Evolutionary conservation across 2,329 filamentous ascomycete genomes (phyloP), one percentile per base, ranked within the genome.

Genomic region (Simplicillium sp.): DNA sequence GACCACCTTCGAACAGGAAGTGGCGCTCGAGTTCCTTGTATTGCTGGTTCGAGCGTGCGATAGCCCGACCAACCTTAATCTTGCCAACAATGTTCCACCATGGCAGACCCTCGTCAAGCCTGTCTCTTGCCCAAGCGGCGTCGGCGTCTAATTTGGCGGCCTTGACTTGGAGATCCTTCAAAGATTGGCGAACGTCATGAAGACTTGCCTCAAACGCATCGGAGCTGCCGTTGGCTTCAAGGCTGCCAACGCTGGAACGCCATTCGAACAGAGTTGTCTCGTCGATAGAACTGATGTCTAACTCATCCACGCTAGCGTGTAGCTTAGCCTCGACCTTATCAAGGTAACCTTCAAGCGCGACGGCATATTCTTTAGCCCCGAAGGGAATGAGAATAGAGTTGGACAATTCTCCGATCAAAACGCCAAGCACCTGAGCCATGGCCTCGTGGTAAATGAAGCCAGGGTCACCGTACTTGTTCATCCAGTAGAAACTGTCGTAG

Each of bases 401-500:
- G 8, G 70, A 65, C 11, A 87, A 64, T 46, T 76, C 73, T 4
- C 77, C 77, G 1, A 78, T 66, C 16, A 80, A 63, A 34, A 86
- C 55, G 14, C 73, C 76, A 35, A 82, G 69, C 11, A 89, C 57
- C 55, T 84, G 81, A 3, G 82, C 71, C 65, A 80, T 75, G 37
- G 81, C 68, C 45, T 69, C 59, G 59, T 87, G 84, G 53, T 87
- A 85, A 36, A 72, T 65, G 42, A 78, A 81, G 16, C 69, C 74
- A 2, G 70, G 70, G 52, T 95, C 89, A 34, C 86, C 87, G 47
- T 77, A 92, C 17, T 73, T 75, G 41, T 80, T 73, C 86, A 94
- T 94, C 88, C 89, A 95, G 60, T 83, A 70, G 59, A 88, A 92
- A 53, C 80, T 87, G 58, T 94, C 88, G 60, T 94, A 94, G 66